phyloP scores from a whole-genome alignment of 768 basidiomycete genomes.

The Boletus eberwhitei region DNA sequence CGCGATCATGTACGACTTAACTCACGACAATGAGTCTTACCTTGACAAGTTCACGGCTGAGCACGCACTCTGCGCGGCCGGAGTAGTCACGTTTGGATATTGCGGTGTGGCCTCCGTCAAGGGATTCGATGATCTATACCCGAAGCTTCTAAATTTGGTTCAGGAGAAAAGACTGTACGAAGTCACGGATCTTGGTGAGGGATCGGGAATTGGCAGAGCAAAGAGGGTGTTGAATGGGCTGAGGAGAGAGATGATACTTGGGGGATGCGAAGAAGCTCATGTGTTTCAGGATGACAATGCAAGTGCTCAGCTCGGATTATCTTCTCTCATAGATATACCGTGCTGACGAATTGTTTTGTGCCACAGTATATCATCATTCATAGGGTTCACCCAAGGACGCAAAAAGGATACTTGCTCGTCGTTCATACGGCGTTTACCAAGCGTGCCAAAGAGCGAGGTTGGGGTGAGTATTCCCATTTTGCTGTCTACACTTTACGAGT shows the following conservation, averaged over 20 bases:
- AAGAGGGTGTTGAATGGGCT: slow-evolving; percentile 81
- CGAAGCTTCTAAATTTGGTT: slow-evolving; percentile 89
- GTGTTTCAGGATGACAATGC: slow-evolving; percentile 97
- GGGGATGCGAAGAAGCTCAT: slow-evolving; percentile 86
- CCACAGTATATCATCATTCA: slow-evolving; percentile 88
- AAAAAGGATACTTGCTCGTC: slow-evolving; percentile 89
- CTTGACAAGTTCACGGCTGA: slow-evolving; percentile 89
- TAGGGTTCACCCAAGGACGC: slow-evolving; percentile 85
- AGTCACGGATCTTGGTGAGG: slow-evolving; percentile 51
- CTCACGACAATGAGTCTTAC: slow-evolving; percentile 96
- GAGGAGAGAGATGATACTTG: slow-evolving; percentile 90
- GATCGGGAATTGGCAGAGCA: slow-evolving; percentile 54
- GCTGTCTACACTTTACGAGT: neutral
- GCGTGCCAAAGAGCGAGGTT: slow-evolving; percentile 75
- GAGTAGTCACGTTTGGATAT: slow-evolving; percentile 86
- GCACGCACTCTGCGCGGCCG: slow-evolving; percentile 92
- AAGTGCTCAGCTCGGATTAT: slow-evolving; percentile 32
- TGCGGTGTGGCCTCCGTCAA: slow-evolving; percentile 92
- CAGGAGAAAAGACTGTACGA: slow-evolving; percentile 80
- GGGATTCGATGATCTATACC: slow-evolving; percentile 96
- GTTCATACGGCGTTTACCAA: slow-evolving; percentile 92
- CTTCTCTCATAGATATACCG: neutral
- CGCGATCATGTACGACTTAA: slow-evolving; percentile 91
- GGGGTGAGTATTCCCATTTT: slow-evolving; percentile 47
- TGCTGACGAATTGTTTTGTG: slow-evolving; percentile 1